Conservation (phyloP, 352 stramenopile genomes). For the Globisporangium spinosum region DNA sequence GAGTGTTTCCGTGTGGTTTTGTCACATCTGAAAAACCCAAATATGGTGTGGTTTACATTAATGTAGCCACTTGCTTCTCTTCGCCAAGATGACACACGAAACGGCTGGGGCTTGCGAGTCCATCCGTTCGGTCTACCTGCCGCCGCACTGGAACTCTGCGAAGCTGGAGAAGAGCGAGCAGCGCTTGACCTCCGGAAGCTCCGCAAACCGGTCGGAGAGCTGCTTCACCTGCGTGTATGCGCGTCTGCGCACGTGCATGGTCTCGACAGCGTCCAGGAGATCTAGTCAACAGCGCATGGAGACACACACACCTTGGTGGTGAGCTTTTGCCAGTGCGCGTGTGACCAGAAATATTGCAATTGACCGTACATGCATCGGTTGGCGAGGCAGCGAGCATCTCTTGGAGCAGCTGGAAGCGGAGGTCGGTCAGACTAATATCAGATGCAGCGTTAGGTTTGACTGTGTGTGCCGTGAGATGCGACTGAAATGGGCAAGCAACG, state of each 20-base stretch:
- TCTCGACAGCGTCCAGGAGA: constrained; percentile 41
- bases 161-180: constrained; percentile 33
- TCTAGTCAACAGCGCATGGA: constrained; percentile 17
- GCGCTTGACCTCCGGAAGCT: constrained; percentile 28
- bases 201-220: constrained; percentile 30
- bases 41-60: not conserved
- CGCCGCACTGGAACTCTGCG: constrained; percentile 20
- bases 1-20: not conserved
- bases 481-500: constrained; percentile 1
- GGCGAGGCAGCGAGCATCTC: constrained; percentile 32
- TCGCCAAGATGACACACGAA: not conserved
- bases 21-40: not conserved
- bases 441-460: not conserved
- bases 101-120: not conserved
- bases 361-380: constrained; percentile 30
- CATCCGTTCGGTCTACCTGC: not conserved
- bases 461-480: not conserved
- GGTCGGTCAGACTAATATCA: constrained; percentile 30
- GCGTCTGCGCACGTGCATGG: constrained; percentile 38
- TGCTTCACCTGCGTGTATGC: constrained; percentile 30
- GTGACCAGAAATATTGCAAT: no score
- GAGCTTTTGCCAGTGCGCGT: not conserved
- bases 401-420: constrained; percentile 37
- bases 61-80: not conserved
- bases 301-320: not conserved